Evolutionary conservation across 129 eudicot genomes (phyloP), one percentile per base, ranked within the genome.

Genomic region (Centella asiatica): DNA sequence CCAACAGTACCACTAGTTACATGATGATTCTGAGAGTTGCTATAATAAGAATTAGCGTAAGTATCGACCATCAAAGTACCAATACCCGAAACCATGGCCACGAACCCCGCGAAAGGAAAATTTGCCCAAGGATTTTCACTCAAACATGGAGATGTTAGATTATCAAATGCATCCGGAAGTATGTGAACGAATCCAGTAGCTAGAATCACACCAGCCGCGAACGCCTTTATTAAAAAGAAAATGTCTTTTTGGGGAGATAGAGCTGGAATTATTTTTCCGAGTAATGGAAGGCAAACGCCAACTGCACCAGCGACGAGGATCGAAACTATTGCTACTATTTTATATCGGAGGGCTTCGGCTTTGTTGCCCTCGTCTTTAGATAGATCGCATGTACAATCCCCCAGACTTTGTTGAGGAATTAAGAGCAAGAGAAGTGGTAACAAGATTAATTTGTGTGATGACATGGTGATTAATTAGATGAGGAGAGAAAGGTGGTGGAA

Each of bases 191-290:
- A 80, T 14, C 86, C 82, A 1, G 82, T 81, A 2, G 86, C 76
- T 62, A 81, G 36, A 33, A 81, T 81, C 18, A 81, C 78, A 19
- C 87, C 87, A 0, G 87, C 87, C 0, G 83, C 83, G 55, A 81
- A 81, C 1, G 83, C 73, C 57, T 81, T 81, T 18, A 81, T 48
- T 0, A 74, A 17, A 46, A 77, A 77, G 67, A 77, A 81, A 4
- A 70, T 44, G 10, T 73, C 68, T 42, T 52, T 81, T 18, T 77
- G 80, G 1, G 83, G 83, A 28, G 73, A 34, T 29, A 81, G 19
- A 18, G 61, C 44, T 2, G 79, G 77, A 0, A 74, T 19, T 1
- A 55, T 45, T 57, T 68, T 70, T 4, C 80, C 80, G 2, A 77
- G 28, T 27, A 81, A 37, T 0, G 87, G 87, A 23, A 81, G 4